Percentiles rank a stretch among this genome's conserved stretches.
These are phyloP conservation scores for Cenococcum geophilum DNA, from an alignment of 495 filamentous ascomycete species.

Conservation along the genomic window DNA sequence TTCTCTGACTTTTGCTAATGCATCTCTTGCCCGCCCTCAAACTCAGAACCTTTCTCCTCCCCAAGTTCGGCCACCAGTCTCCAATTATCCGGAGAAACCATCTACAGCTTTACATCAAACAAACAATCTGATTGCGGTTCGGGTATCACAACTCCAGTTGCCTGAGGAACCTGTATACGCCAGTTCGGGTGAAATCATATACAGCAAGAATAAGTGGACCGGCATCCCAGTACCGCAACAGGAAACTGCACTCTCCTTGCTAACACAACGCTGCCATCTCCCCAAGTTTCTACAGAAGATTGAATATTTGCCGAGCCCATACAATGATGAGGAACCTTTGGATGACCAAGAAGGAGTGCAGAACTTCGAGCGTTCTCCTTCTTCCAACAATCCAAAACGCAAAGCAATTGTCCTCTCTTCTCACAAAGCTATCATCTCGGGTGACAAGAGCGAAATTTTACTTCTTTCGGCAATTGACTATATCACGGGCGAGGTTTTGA, in stretches of 20 bases:
- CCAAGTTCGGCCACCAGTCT: no score
- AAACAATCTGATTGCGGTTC: background rate
- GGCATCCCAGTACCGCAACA: background rate
- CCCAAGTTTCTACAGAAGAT: constrained; percentile 10
- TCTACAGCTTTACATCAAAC: background rate
- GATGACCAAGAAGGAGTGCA: constrained; percentile 4
- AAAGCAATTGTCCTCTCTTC: constrained; percentile 15
- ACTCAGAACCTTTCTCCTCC: no score
- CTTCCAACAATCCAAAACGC: background rate
- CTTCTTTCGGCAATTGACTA: constrained; percentile 43
- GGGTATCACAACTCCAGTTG: background rate
- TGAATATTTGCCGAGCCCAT: constrained; percentile 20
- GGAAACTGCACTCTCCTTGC: background rate
- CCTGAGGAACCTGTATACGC: background rate
- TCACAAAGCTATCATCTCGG: constrained; percentile 12
- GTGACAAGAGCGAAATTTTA: constrained; percentile 16
- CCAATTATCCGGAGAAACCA: no score
- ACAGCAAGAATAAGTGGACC: background rate
- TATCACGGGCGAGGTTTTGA: constrained; percentile 44
- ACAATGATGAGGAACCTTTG: constrained; percentile 8
- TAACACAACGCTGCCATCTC: constrained; percentile 12
- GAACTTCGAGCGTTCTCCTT: constrained; percentile 17
- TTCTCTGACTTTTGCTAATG: no score
- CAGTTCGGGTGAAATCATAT: background rate
- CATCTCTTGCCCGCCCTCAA: no score